Conservation (phyloP, 441 rosid genomes). For the Euphorbia corollata region DNA sequence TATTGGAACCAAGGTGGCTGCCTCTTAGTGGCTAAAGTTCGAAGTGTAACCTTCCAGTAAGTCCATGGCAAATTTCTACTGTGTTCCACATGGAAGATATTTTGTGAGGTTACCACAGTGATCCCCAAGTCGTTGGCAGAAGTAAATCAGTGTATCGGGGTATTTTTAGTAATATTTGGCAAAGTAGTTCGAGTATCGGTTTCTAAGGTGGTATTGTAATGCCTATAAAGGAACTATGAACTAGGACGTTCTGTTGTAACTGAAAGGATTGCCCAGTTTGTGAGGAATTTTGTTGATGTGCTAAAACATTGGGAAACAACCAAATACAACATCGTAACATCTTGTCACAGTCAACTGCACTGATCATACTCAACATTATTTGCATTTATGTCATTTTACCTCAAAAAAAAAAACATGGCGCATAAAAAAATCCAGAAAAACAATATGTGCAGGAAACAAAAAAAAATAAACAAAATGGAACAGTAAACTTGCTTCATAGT, state of each 20-base stretch:
- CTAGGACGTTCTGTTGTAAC: background rate
- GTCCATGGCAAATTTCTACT: constrained; percentile 49
- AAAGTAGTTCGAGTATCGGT: background rate
- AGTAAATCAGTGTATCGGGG: background rate
- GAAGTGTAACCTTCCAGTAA: constrained; percentile 52
- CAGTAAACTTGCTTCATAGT: background rate
- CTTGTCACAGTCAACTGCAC: background rate
- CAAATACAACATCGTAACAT: background rate
- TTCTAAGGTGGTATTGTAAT: background rate
- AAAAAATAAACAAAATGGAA: background rate
- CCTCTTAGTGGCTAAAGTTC: constrained; percentile 51
- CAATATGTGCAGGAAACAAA: background rate
- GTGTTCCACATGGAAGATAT: constrained; percentile 9
- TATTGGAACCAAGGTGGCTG: constrained; percentile 50
- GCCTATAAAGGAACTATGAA: background rate
- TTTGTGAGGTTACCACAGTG: background rate
- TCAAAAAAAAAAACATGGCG: background rate
- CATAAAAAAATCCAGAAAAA: background rate
- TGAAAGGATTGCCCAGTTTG: background rate
- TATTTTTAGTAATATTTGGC: background rate
- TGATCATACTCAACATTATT: background rate
- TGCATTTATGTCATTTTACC: background rate
- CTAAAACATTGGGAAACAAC: background rate
- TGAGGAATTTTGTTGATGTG: background rate
- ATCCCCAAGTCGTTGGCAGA: background rate